phyloP scores from a whole-genome alignment of 2,329 filamentous ascomycete genomes.

The Myriosclerotinia duriaeana region DNA sequence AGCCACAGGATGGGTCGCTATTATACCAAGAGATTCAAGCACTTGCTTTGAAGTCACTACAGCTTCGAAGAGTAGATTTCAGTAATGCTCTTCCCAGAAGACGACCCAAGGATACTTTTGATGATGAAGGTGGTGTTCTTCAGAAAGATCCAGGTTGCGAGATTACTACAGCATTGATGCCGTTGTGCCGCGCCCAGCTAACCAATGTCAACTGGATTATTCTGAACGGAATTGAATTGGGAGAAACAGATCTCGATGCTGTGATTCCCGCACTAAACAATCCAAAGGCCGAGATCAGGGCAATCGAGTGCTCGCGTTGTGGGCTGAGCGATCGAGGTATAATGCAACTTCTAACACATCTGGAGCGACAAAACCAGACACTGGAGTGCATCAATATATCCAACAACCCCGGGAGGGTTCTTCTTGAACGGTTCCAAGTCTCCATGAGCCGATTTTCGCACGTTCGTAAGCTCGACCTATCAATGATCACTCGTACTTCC shows the following conservation, averaged over 20 bases:
- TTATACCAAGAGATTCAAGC: conserved; percentile 69
- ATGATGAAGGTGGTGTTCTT: conserved; percentile 48
- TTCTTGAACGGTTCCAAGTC: conserved; percentile 62
- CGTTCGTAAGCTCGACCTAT: conserved; percentile 65
- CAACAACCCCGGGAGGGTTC: conserved; percentile 63
- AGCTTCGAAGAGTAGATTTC: conserved; percentile 64
- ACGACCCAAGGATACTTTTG: conserved; percentile 46
- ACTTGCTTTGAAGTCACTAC: conserved; percentile 63
- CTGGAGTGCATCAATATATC: conserved; percentile 67
- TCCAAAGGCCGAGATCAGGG: conserved; percentile 62
- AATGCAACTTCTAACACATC: conserved; percentile 61
- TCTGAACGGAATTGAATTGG: conserved; percentile 67
- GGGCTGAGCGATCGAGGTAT: conserved; percentile 57
- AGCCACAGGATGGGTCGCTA: conserved; percentile 47
- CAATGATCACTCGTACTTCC: conserved; percentile 62
- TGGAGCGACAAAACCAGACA: conserved; percentile 64
- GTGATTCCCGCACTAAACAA: conserved; percentile 68
- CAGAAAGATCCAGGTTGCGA: conserved; percentile 63
- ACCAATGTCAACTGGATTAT: conserved; percentile 72
- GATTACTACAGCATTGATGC: conserved; percentile 67
- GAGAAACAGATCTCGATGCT: conserved; percentile 64
- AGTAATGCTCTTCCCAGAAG: conserved; percentile 58
- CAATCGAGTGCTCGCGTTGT: conserved; percentile 66
- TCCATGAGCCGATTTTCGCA: conserved; percentile 66
- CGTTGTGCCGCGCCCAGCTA: conserved; percentile 63